Conservation (phyloP, 2,329 filamentous ascomycete species). For the Fusarium torulosum region DNA sequence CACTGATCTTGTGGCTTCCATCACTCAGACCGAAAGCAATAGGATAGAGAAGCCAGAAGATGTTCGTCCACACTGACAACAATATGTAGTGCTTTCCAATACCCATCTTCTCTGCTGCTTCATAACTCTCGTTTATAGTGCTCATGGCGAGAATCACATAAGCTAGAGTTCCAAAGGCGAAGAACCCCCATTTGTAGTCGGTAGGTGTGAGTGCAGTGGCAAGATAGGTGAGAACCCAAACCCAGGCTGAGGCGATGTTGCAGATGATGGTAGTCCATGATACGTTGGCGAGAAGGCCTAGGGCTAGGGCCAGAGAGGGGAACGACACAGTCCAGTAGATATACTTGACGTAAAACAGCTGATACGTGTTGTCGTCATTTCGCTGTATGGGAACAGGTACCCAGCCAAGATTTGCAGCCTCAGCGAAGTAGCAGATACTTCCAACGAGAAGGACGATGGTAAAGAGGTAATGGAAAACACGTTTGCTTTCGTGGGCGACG, state of each 20-base stretch:
- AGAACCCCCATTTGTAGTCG: background rate
- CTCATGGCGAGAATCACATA: slow-evolving; percentile 3
- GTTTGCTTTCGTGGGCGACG: background rate
- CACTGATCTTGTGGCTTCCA: background rate
- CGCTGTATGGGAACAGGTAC: background rate
- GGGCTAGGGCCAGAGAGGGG: background rate
- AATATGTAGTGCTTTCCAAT: slow-evolving; percentile 1
- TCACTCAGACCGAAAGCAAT: background rate
- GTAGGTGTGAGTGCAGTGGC: background rate
- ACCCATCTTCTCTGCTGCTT: background rate
- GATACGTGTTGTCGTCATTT: background rate
- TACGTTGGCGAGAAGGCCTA: slow-evolving; percentile 1
- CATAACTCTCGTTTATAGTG: background rate
- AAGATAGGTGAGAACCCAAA: background rate
- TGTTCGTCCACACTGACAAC: background rate
- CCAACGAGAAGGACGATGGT: slow-evolving; percentile 1
- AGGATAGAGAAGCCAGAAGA: background rate
- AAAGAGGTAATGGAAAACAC: background rate
- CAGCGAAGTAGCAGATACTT: background rate
- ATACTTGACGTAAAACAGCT: background rate
- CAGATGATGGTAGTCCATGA: slow-evolving; percentile 1
- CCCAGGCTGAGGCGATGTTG: slow-evolving; percentile 1
- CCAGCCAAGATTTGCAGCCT: background rate
- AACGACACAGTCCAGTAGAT: slow-evolving; percentile 2
- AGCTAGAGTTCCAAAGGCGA: background rate